A percentile compares a stretch with the other conserved stretches of the same genome.
These are phyloP conservation scores for Coemansia aciculifera DNA, from an alignment of 192 early-diverging fungal genomes.

Conservation along the genomic window DNA sequence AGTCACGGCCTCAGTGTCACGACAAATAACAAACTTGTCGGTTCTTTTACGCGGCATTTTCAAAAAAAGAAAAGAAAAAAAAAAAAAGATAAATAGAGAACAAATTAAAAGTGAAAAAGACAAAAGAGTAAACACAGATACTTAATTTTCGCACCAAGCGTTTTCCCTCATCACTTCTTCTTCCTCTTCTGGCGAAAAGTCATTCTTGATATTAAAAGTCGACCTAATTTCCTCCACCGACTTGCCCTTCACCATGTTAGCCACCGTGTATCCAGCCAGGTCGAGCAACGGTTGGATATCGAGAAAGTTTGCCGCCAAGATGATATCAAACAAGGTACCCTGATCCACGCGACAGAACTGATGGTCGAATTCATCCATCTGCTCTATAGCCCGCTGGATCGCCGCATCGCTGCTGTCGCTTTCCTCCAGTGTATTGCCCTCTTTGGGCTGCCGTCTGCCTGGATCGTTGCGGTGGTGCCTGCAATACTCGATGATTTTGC, in stretches of 20 bases:
- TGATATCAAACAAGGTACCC: slow-evolving; percentile 89
- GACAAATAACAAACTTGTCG: slow-evolving; percentile 35
- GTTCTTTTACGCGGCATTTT: slow-evolving; percentile 19
- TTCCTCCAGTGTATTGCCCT: slow-evolving; percentile 42
- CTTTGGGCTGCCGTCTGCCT: slow-evolving; percentile 17
- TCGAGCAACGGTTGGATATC: slow-evolving; percentile 72
- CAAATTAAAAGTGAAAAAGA: neutral
- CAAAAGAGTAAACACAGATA: slow-evolving; percentile 2
- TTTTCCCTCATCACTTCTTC: slow-evolving; percentile 64
- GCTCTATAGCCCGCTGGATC: slow-evolving; percentile 62
- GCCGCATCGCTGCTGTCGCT: slow-evolving; percentile 51
- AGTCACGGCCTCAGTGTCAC: slow-evolving; percentile 20
- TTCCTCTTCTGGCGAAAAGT: slow-evolving; percentile 75
- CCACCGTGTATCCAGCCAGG: slow-evolving; percentile 79
- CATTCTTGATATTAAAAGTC: slow-evolving; percentile 67
- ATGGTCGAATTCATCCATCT: slow-evolving; percentile 87
- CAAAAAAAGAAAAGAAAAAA: neutral
- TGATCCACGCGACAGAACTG: slow-evolving; percentile 93
- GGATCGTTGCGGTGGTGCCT: slow-evolving; percentile 78
- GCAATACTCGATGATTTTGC: slow-evolving; percentile 88
- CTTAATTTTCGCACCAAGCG: slow-evolving; percentile 59
- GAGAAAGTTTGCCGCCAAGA: slow-evolving; percentile 87
- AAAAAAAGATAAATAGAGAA: neutral
- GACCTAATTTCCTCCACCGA: slow-evolving; percentile 83
- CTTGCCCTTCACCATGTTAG: slow-evolving; percentile 88